Evolutionary conservation across 2,329 filamentous ascomycete genomes (phyloP), one percentile per base, ranked within the genome.

Genomic region (Fusarium sp.): DNA sequence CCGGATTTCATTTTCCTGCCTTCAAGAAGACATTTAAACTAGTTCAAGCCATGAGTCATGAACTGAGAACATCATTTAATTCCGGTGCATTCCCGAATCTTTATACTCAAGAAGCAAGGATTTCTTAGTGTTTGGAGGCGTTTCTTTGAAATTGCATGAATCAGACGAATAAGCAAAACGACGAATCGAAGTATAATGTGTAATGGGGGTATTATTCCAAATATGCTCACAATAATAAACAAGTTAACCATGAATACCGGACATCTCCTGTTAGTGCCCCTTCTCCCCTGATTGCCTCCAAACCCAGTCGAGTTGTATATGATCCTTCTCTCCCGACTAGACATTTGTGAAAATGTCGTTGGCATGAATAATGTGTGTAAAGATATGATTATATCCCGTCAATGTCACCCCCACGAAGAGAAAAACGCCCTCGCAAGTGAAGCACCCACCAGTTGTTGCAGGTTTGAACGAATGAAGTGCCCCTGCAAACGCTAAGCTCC

Each of bases 141-240:
- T 25, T 38, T 13, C 22, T 17, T 41, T 29, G 25, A 25, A 18
- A 42, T 18, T 22, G 6, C 54, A 27, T 29, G 41, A 49, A 35
- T 35, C 39, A 49, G 54, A 20, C 29, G 10, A 27, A 22, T 18
- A 14, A n/a, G 29, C 25, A 58, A n/a, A 47, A 20, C 45, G 27
- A 11, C 20, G 20, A 57, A 29, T 36, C 31, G 15, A 57, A 36
- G 42, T 38, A 31, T 38, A 56, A 69, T 62, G 56, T 75, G 71
- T 72, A 74, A 65, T 71, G 64, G 74, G 74, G 75, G 75, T 76
- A 76, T 76, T 76, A 73, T 76, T 76, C 75, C 71, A 76, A 74
- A 73, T 75, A 73, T 74, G 73, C 62, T 76, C 64, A 74, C 65
- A 68, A 64, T 73, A 74, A 72, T 71, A 62, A 66, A 71, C 65